Evolutionary conservation across 2,329 filamentous ascomycete species (phyloP).

Genomic region (Cercospora nicotianae): DNA sequence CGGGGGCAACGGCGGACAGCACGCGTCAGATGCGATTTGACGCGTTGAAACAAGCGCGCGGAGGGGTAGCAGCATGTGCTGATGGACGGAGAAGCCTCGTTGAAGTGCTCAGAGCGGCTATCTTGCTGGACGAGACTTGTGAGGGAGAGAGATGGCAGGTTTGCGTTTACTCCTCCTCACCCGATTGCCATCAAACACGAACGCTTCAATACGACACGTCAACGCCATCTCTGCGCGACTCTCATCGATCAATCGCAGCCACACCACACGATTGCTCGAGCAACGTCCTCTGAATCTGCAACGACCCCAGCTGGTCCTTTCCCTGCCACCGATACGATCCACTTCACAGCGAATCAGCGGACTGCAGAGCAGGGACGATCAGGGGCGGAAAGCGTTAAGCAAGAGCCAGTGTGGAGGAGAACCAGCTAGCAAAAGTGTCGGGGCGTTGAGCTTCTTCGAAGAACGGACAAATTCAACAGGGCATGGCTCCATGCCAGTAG

Average conservation of each 20-base stretch:
- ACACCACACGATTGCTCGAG: not conserved
- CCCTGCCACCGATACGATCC: not conserved
- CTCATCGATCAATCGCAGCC: not conserved
- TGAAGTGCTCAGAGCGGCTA: not conserved
- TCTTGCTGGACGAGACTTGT: not conserved
- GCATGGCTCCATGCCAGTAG: not conserved
- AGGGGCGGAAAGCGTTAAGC: not conserved
- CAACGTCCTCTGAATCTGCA: not conserved
- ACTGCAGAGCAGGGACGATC: not conserved
- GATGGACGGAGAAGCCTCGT: not conserved
- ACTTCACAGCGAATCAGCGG: not conserved
- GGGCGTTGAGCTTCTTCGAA: not conserved
- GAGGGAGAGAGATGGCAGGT: not conserved
- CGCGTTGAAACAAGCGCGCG: not conserved
- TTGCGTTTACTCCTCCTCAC: not conserved
- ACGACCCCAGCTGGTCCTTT: not conserved
- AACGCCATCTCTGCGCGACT: not conserved
- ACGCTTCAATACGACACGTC: not conserved
- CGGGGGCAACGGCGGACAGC: not conserved
- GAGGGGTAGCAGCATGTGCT: not conserved
- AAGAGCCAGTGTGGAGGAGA: not conserved
- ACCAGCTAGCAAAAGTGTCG: not conserved
- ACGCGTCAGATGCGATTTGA: not conserved
- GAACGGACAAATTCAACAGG: not conserved
- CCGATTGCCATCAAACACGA: not conserved